Base-by-base conservation (phyloP, 2,329 filamentous ascomycete species). In the Cordyceps sp. region DNA sequence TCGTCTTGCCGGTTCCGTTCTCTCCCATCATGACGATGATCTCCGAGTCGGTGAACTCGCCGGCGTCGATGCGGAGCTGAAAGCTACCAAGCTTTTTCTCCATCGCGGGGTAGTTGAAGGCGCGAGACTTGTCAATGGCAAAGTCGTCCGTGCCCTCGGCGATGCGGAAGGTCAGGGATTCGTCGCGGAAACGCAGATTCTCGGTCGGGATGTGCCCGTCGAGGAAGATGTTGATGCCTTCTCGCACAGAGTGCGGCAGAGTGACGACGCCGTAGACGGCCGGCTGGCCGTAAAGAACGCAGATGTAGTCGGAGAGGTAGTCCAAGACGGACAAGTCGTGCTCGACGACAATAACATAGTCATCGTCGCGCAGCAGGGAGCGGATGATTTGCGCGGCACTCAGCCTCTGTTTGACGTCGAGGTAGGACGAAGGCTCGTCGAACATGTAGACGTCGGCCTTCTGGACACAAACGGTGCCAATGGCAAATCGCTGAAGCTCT, bases 1-100 rank as follows among this genome's bases (percentile, higher is more conserved):
- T 98, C 2, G 90, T 98, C 69, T 98, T 94, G 55, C 92, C 92
- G 23, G 92, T 98, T 61, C 90, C 90, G 61, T 98, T 98, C 65
- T 96, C 88, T 45, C 90, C 90, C 90, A 98, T 96, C 84, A 98
- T 93, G 58, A 98, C 90, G 36, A 98, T 74, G 45, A 98, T 98
- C 54, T 98, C 90, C 1, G 90, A 98, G 55, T 98, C 88, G 15
- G 90, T 96, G 54, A 98, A 98, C 38, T 78, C 67, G 45, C 92
- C 90, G 17, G 70, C 36, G 29, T 96, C 80, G 42, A 98, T 76
- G 36, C 59, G 69, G 31, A 98, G 73, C 47, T 80, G 73, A 70
- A 98, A 98, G 54, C 69, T 71, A 37, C 86, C 90, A 24, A 96
- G 67, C 0, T 81, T 90, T 71, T 96, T 96, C 56, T 83, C 69